phyloP scores from a whole-genome alignment of 1,284 basidiomycete genomes.

The Cyathus pygmaeus region DNA sequence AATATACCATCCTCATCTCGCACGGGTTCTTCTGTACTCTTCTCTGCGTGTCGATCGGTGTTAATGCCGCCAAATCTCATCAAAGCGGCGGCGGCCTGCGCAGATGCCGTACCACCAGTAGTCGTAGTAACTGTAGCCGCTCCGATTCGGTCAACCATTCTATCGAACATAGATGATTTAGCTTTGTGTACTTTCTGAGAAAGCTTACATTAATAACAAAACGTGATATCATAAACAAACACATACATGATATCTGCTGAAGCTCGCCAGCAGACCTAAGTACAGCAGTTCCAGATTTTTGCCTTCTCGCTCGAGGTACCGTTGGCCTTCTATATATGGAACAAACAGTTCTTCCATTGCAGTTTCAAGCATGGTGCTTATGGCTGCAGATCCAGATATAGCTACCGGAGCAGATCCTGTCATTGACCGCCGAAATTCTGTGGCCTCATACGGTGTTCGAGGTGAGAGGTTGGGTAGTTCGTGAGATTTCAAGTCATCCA shows the following conservation, averaged over 20 bases:
- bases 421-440: constrained; percentile 68
- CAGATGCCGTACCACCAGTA: constrained; percentile 71
- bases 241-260: constrained; percentile 91
- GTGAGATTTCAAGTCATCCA: constrained; percentile 93
- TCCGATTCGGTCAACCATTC: constrained; percentile 91
- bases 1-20: constrained; percentile 86
- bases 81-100: constrained; percentile 82
- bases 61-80: constrained; percentile 86
- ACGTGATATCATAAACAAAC: constrained; percentile 6
- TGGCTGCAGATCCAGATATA: constrained; percentile 59
- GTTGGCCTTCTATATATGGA: constrained; percentile 90
- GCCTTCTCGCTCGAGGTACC: constrained; percentile 94
- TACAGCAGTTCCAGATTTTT: constrained; percentile 90
- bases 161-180: constrained; percentile 89
- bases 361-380: constrained; percentile 91
- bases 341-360: constrained; percentile 97
- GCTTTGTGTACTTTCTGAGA: constrained; percentile 80
- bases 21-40: constrained; percentile 70
- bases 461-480: constrained; percentile 80
- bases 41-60: constrained; percentile 63
- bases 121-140: constrained; percentile 76
- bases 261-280: constrained; percentile 76
- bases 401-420: constrained; percentile 54
- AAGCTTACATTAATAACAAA: constrained; percentile 10
- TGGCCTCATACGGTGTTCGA: constrained; percentile 67